These are phyloP conservation scores for Pythium sukuiense DNA, from an alignment of 352 stramenopile genomes.

Conservation along the genomic window DNA sequence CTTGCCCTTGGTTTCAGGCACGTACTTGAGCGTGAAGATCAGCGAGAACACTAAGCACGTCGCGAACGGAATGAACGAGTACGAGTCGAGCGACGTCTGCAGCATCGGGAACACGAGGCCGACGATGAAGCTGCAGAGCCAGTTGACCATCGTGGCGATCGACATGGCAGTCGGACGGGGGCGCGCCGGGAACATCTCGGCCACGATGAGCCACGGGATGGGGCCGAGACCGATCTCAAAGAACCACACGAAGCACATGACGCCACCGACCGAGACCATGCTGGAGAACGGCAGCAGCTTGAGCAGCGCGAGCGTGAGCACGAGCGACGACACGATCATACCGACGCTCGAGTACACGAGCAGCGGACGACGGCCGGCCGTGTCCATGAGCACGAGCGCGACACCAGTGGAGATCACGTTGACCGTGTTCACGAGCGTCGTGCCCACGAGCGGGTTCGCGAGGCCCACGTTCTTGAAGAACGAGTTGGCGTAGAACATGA, in stretches of 20 bases:
- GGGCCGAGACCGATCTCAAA: slow-evolving; percentile 62
- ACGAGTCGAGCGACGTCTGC: slow-evolving; percentile 68
- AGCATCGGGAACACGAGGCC: slow-evolving; percentile 89
- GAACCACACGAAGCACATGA: slow-evolving; percentile 57
- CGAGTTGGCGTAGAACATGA: slow-evolving; percentile 53
- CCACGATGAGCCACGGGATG: slow-evolving; percentile 93
- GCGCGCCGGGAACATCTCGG: slow-evolving; percentile 91
- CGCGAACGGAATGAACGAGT: slow-evolving; percentile 85
- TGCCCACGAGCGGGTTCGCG: slow-evolving; percentile 38
- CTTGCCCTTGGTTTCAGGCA: slow-evolving; percentile 84
- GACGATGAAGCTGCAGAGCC: slow-evolving; percentile 92
- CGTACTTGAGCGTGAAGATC: slow-evolving; percentile 59
- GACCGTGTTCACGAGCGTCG: slow-evolving; percentile 37
- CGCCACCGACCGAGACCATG: slow-evolving; percentile 44
- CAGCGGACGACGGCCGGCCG: slow-evolving; percentile 38
- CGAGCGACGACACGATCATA: slow-evolving; percentile 42
- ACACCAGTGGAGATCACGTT: slow-evolving; percentile 52
- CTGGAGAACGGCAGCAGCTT: slow-evolving; percentile 43
- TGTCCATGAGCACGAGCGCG: slow-evolving; percentile 48
- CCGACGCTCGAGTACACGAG: slow-evolving; percentile 45
- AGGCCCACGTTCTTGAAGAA: slow-evolving; percentile 47
- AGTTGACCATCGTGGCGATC: slow-evolving; percentile 89
- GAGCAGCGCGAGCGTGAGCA: slow-evolving; percentile 44
- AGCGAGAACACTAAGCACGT: slow-evolving; percentile 56
- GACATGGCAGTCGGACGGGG: slow-evolving; percentile 84